A percentile compares a stretch with the other conserved stretches of the same genome.
These are phyloP conservation scores for Colletotrichum theobromicola DNA, from an alignment of 2,329 filamentous ascomycete genomes.

Conservation along the genomic window DNA sequence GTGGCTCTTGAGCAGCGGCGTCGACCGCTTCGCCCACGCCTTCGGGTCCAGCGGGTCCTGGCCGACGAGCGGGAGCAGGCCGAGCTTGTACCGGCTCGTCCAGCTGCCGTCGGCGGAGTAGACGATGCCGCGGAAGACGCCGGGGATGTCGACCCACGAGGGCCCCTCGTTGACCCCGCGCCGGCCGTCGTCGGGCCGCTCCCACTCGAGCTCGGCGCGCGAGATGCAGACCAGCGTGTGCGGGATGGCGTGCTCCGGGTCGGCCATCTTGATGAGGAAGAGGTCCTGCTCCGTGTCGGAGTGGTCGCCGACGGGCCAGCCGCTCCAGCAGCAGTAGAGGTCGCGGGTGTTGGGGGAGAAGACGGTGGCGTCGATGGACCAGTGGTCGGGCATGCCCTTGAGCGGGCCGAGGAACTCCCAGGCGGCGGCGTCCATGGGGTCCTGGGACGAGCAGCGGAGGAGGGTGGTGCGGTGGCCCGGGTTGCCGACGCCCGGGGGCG, in stretches of 20 bases:
- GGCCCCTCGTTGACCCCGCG: constrained; percentile 62
- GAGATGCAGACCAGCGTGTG: constrained; percentile 54
- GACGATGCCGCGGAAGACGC: constrained; percentile 55
- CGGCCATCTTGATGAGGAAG: constrained; percentile 36
- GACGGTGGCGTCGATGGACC: constrained; percentile 61
- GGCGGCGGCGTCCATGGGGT: constrained; percentile 45
- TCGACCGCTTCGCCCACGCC: constrained; percentile 57
- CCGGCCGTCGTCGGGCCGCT: constrained; percentile 41
- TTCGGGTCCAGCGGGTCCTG: constrained; percentile 47
- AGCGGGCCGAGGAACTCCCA: constrained; percentile 57
- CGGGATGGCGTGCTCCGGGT: constrained; percentile 43
- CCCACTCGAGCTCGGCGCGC: constrained; percentile 55
- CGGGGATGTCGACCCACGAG: constrained; percentile 53
- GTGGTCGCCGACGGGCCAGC: constrained; percentile 40
- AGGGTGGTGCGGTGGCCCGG: constrained; percentile 47
- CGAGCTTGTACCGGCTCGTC: constrained; percentile 59
- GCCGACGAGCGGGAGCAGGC: constrained; percentile 57
- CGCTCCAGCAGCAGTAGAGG: constrained; percentile 59
- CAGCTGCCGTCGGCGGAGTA: constrained; percentile 64
- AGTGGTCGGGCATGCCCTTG: constrained; percentile 51
- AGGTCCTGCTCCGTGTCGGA: constrained; percentile 24
- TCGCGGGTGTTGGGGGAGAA: constrained; percentile 49
- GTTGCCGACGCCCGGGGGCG: constrained; percentile 49
- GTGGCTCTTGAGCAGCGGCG: constrained; percentile 54
- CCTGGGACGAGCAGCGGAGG: constrained; percentile 46